phyloP scores from a whole-genome alignment of 1,284 basidiomycete species.

The Malassezia sympodialis region DNA sequence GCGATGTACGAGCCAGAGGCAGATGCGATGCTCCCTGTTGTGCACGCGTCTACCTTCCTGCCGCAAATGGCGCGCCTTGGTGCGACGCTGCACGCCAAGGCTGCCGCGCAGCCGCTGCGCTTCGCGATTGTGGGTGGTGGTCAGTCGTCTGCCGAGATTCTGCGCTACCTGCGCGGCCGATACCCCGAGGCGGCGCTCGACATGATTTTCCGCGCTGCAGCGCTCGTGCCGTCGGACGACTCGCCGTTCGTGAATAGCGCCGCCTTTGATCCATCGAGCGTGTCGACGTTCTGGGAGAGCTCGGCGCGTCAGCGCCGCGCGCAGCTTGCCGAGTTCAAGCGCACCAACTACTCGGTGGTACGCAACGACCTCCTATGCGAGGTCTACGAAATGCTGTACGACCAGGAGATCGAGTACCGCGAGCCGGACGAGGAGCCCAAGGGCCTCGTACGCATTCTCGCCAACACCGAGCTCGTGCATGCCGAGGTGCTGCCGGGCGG shows the following conservation, averaged over 20 bases:
- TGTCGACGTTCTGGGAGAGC: conserved; percentile 41
- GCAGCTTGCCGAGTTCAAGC: conserved; percentile 41
- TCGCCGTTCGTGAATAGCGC: conserved; percentile 43
- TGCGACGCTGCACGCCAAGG: conserved; percentile 20
- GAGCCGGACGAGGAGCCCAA: conserved; percentile 22
- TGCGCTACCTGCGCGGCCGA: conserved; percentile 36
- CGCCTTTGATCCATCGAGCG: conserved; percentile 44
- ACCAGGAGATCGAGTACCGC: conserved; percentile 40
- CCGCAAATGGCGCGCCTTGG: conserved; percentile 31
- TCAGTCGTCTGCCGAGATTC: conserved; percentile 42
- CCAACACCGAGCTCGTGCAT: conserved; percentile 18
- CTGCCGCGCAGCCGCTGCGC: conserved; percentile 21
- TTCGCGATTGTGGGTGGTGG: conserved; percentile 44
- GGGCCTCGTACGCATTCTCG: conserved; percentile 22
- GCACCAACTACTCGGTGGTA: conserved; percentile 46
- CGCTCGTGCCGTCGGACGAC: conserved; percentile 43
- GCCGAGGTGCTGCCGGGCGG: conserved; percentile 5
- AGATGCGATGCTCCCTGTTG: conserved; percentile 18
- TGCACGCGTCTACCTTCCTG: conserved; percentile 39
- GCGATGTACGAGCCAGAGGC: conserved; percentile 20
- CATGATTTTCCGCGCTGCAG: conserved; percentile 42
- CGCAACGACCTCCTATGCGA: conserved; percentile 35
- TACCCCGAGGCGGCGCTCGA: conserved; percentile 40
- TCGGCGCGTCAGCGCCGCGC: conserved; percentile 25
- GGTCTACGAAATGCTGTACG: conserved; percentile 39